A percentile compares a stretch with the other conserved stretches of the same genome.
These are phyloP conservation scores for Otatea glauca DNA, from an alignment of 176 grass and related monocot species.

Conservation along the genomic window DNA sequence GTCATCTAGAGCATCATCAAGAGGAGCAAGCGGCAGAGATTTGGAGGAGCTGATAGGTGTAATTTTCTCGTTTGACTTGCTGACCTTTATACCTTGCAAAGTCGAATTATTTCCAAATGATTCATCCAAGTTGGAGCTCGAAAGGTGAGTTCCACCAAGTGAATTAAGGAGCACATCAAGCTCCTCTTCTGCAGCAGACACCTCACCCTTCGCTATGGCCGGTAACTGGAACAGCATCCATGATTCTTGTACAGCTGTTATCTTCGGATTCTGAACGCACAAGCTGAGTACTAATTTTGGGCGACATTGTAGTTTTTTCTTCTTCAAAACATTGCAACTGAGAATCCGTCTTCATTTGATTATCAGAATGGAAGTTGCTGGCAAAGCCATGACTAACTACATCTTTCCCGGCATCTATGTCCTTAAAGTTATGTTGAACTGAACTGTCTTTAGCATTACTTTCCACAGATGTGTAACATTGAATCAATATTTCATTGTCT, in stretches of 20 bases:
- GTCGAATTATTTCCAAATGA: slow-evolving; percentile 8
- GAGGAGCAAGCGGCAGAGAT: slow-evolving; percentile 5
- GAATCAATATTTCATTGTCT: slow-evolving; percentile 40
- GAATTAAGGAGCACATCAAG: slow-evolving; percentile 77
- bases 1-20: slow-evolving; percentile 65
- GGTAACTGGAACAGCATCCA: slow-evolving; percentile 21
- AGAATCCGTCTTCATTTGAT: slow-evolving; percentile 14
- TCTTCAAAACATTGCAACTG: slow-evolving; percentile 38
- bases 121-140: slow-evolving; percentile 42
- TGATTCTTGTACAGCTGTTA: slow-evolving; percentile 6
- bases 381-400: not conserved
- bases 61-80: slow-evolving; percentile 14
- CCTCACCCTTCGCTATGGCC: slow-evolving; percentile 34
- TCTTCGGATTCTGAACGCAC: slow-evolving; percentile 29
- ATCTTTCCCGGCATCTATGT: slow-evolving; percentile 17
- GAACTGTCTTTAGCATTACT: slow-evolving; percentile 40
- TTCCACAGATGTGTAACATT: slow-evolving; percentile 16
- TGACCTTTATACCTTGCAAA: not conserved
- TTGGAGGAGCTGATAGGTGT: slow-evolving; percentile 9
- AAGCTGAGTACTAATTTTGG: not conserved
- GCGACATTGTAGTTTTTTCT: slow-evolving; percentile 4
- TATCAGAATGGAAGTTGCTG: slow-evolving; percentile 19
- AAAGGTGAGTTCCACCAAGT: slow-evolving; percentile 57
- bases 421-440: slow-evolving; percentile 18
- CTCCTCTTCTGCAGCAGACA: slow-evolving; percentile 60